These are phyloP conservation scores for Artemisia tridentata DNA, from an alignment of 129 eudicot genomes.

Conservation along the genomic window DNA sequence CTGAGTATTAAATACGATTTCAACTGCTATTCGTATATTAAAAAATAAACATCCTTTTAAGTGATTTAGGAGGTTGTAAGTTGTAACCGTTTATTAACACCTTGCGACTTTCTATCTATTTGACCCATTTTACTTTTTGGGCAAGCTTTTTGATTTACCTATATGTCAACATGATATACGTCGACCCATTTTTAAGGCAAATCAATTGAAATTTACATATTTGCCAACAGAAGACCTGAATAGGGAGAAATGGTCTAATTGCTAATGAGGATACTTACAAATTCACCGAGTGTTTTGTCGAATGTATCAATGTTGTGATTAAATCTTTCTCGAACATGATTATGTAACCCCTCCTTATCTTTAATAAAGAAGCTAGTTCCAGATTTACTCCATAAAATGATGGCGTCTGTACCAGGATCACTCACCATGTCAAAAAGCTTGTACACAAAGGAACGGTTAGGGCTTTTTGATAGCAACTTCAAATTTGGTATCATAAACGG, in stretches of 20 bases:
- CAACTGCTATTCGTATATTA: too few species aligned
- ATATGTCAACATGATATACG: too few species aligned
- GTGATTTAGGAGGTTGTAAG: too few species aligned
- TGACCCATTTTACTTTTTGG: not conserved
- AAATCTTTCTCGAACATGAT: conserved; percentile 34
- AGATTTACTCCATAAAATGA: conserved; percentile 37
- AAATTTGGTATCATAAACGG: conserved; percentile 32
- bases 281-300: not conserved
- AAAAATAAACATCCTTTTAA: too few species aligned
- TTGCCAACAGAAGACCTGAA: not conserved
- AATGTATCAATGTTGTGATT: conserved; percentile 15
- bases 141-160: too few species aligned
- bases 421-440: conserved; percentile 37
- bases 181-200: not conserved
- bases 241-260: not conserved
- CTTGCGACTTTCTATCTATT: not conserved
- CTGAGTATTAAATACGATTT: too few species aligned
- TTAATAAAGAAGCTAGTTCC: conserved; percentile 49
- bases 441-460: conserved; percentile 21
- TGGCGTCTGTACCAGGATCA: conserved; percentile 30
- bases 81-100: not conserved
- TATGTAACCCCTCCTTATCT: conserved; percentile 26
- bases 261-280: conserved; percentile 12
- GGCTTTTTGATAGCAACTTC: conserved; percentile 12
- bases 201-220: conserved; percentile 25